Conservation (phyloP, 2,329 filamentous ascomycete genomes). For the Xylaria sp. region DNA sequence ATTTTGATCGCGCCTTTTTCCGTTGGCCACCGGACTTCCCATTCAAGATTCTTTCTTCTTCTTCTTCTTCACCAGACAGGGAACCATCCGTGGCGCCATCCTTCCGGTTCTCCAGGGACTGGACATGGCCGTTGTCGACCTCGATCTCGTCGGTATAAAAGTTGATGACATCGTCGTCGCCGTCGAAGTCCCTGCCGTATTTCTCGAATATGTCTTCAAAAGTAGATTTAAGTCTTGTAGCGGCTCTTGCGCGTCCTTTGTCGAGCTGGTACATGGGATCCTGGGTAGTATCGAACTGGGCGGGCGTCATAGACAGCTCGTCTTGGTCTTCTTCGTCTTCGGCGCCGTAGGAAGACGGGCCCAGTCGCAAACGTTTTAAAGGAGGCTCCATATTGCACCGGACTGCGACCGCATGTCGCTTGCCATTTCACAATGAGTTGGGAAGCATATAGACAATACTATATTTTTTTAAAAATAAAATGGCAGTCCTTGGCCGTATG, state of each 20-base stretch:
- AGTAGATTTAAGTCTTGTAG: conserved; percentile 79
- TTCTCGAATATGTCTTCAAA: conserved; percentile 92
- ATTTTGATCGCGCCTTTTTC: conserved; percentile 35
- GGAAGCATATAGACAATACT: background rate
- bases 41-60: conserved; percentile 51
- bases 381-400: conserved; percentile 64
- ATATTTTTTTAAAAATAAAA: too few species aligned
- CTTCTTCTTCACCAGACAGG: conserved; percentile 51
- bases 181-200: conserved; percentile 84
- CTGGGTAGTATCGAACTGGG: conserved; percentile 59
- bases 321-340: conserved; percentile 59
- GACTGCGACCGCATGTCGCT: conserved; percentile 3
- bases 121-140: conserved; percentile 90
- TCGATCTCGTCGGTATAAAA: conserved; percentile 82
- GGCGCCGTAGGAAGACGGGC: conserved; percentile 54
- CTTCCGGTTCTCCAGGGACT: conserved; percentile 58
- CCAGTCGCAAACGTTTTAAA: conserved; percentile 70
- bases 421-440: conserved; percentile 14
- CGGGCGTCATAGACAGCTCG: conserved; percentile 61
- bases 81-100: conserved; percentile 51
- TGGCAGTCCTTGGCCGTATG: background rate
- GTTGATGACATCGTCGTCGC: conserved; percentile 90
- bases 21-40: conserved; percentile 44
- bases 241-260: conserved; percentile 72
- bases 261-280: conserved; percentile 69